Conservation (phyloP, 2,329 filamentous ascomycete species). For the Tolypocladium cylindrosporum region DNA sequence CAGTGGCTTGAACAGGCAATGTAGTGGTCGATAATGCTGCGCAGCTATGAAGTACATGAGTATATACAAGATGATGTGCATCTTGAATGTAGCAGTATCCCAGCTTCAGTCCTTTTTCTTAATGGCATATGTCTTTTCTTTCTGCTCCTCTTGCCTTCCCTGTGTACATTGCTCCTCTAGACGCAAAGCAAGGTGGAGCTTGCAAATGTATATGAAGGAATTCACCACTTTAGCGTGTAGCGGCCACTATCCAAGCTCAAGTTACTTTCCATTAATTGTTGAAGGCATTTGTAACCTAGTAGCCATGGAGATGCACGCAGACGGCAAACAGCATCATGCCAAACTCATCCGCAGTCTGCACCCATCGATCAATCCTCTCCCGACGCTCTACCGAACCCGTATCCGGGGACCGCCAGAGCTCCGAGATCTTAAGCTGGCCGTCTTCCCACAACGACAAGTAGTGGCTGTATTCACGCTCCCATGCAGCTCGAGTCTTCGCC, state of each 20-base stretch:
- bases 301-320: slow-evolving; percentile 5
- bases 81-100: no score
- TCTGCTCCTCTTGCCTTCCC: no score
- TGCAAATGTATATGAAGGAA: no score
- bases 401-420: slow-evolving; percentile 36
- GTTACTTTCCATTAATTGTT: no score
- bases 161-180: no score
- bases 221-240: no score
- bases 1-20: neutral
- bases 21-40: neutral
- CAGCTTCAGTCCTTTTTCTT: no score
- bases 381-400: slow-evolving; percentile 18
- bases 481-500: slow-evolving; percentile 21
- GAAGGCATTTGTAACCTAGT: neutral
- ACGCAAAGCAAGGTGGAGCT: no score
- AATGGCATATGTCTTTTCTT: no score
- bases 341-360: slow-evolving; percentile 40
- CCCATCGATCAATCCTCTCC: slow-evolving; percentile 35
- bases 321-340: slow-evolving; percentile 43
- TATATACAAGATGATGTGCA: no score
- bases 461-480: slow-evolving; percentile 32
- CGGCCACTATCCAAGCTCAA: no score
- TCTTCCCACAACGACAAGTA: slow-evolving; percentile 31
- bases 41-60: no score
- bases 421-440: slow-evolving; percentile 31